phyloP scores from a whole-genome alignment of 1,284 basidiomycete species.

The Austroboletus novae-zelandiae region DNA sequence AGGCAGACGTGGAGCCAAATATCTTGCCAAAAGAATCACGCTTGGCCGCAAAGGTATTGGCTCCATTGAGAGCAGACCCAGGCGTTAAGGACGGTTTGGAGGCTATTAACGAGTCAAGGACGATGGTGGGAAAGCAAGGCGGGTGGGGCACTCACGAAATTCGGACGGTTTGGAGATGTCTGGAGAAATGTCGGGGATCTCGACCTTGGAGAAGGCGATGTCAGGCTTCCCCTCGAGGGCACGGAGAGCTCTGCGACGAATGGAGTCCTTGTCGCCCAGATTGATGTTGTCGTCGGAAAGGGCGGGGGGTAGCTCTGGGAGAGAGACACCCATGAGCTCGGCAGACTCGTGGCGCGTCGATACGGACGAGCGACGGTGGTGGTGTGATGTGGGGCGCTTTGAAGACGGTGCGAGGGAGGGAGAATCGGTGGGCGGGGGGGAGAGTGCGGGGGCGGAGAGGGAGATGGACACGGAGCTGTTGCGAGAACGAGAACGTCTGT shows the following conservation, averaged over 20 bases:
- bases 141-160: slow-evolving; percentile 48
- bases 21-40: slow-evolving; percentile 76
- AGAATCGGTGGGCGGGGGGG: slow-evolving; percentile 35
- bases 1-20: slow-evolving; percentile 53
- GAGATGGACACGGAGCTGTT: slow-evolving; percentile 50
- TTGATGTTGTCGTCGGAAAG: slow-evolving; percentile 63
- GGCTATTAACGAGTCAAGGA: slow-evolving; percentile 27
- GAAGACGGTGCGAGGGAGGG: slow-evolving; percentile 33
- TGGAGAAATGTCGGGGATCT: slow-evolving; percentile 72
- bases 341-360: slow-evolving; percentile 81
- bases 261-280: slow-evolving; percentile 70
- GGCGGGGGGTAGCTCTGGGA: slow-evolving; percentile 57
- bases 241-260: slow-evolving; percentile 73
- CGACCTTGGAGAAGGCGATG: slow-evolving; percentile 65
- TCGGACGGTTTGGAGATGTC: slow-evolving; percentile 57
- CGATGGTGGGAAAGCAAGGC: slow-evolving; percentile 3
- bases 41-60: slow-evolving; percentile 50
- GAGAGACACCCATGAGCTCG: slow-evolving; percentile 76
- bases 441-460: slow-evolving; percentile 33
- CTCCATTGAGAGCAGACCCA: slow-evolving; percentile 38
- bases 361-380: slow-evolving; percentile 78
- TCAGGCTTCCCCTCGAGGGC: slow-evolving; percentile 76
- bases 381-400: slow-evolving; percentile 69
- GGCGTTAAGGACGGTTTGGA: slow-evolving; percentile 56
- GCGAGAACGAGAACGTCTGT: slow-evolving; percentile 71